These are phyloP conservation scores for Pelargonium citronellum DNA, from an alignment of 441 rosid genomes.

Conservation along the genomic window DNA sequence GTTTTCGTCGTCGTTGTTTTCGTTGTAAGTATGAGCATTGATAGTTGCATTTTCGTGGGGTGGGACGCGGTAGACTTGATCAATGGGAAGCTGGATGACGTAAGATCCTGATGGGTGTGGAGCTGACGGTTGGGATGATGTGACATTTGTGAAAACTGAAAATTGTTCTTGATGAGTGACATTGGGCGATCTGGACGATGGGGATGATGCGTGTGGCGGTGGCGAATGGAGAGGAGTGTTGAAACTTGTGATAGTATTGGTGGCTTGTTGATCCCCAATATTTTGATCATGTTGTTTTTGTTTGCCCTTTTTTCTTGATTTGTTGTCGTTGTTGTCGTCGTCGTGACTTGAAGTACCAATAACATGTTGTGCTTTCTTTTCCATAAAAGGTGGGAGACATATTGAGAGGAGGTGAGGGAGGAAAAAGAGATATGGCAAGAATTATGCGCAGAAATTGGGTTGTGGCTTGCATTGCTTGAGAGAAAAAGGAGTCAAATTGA, in stretches of 20 bases:
- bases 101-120: neutral
- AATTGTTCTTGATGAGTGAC: too few species aligned
- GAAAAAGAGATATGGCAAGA: neutral
- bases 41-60: neutral
- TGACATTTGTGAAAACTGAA: neutral
- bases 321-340: too few species aligned
- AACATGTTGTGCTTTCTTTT: neutral
- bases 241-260: neutral
- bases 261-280: too few species aligned
- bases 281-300: neutral
- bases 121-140: neutral
- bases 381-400: conserved; percentile 3
- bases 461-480: conserved; percentile 4
- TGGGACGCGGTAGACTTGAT: neutral
- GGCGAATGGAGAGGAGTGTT: conserved; percentile 5
- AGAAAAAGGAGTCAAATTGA: neutral
- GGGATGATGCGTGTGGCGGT: neutral
- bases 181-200: too few species aligned
- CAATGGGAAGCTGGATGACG: neutral
- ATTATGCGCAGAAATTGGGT: neutral
- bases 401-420: neutral
- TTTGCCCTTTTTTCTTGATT: neutral
- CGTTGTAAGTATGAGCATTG: neutral
- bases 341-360: too few species aligned
- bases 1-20: neutral